phyloP scores from a whole-genome alignment of 768 basidiomycete species.

The Leucocoprinus birnbaumii region DNA sequence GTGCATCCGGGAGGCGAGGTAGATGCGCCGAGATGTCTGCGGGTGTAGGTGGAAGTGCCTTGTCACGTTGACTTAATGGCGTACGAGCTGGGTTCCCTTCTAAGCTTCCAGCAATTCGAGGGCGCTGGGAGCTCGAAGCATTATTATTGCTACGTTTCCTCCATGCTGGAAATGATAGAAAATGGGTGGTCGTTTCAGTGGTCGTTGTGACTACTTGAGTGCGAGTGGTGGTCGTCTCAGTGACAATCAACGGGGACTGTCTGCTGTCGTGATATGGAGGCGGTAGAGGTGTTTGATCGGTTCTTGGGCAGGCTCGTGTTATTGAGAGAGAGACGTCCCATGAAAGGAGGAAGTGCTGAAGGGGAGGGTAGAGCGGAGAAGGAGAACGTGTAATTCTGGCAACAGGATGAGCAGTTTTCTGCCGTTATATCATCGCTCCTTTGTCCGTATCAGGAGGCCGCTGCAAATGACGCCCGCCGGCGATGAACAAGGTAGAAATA shows the following conservation, averaged over 20 bases:
- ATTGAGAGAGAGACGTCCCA: slow-evolving; percentile 6
- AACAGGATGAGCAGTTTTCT: neutral
- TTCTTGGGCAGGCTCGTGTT: neutral
- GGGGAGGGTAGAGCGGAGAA: neutral
- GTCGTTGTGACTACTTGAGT: slow-evolving; percentile 45
- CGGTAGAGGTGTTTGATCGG: slow-evolving; percentile 9
- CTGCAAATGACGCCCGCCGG: neutral
- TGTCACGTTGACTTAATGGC: slow-evolving; percentile 9
- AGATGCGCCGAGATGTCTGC: neutral
- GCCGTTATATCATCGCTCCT: slow-evolving; percentile 10
- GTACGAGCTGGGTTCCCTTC: slow-evolving; percentile 12
- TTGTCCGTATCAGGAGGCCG: neutral
- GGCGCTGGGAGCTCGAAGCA: slow-evolving; percentile 18
- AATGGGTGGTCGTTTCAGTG: slow-evolving; percentile 51
- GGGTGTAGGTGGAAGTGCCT: slow-evolving; percentile 23
- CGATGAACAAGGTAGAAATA: neutral
- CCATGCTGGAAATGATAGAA: slow-evolving; percentile 69
- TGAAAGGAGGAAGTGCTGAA: neutral
- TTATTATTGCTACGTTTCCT: slow-evolving; percentile 43
- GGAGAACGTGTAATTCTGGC: neutral
- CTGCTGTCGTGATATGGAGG: slow-evolving; percentile 17
- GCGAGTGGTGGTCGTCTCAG: slow-evolving; percentile 47
- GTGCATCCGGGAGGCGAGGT: neutral
- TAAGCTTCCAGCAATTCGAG: slow-evolving; percentile 7
- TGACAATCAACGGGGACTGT: slow-evolving; percentile 30